Evolutionary conservation across 768 basidiomycete genomes (phyloP), one percentile per base, ranked within the genome.

Genomic region (Tulasnella sp.): DNA sequence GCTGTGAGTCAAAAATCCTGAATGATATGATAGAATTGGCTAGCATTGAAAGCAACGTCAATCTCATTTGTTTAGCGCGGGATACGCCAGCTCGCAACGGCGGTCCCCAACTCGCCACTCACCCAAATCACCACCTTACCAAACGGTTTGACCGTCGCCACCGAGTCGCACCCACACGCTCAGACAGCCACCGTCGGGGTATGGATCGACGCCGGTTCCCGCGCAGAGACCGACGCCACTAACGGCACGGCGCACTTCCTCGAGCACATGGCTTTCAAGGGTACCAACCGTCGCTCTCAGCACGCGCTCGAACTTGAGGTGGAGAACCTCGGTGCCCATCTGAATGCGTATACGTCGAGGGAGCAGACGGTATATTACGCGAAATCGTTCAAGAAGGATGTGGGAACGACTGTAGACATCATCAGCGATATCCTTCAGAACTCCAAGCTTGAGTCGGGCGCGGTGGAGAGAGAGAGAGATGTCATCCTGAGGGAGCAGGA

Each of bases 281-380:
- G 96, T 58, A 99, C 94, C 60, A 80, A 80, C 68, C 80, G 82
- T 64, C 85, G 96, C 61, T 79, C 81, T 34, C 94, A 98, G 72
- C 86, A 91, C 65, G 78, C 81, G 17, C 82, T 99, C 50, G 96
- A 98, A 73, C 80, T 97, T 59, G 92, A 97, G 72, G 94, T 98
- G 22, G 96, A 99, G 76, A 93, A 96, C 74, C 78, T 98, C 59
- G 96, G 96, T 64, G 91, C 93, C 17, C 92, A 97, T 71, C 75
- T 99, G 59, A 98, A 98, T 70, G 94, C 96, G 50, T 98, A 97
- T 75, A 99, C 96, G 8, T 96, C 93, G 24, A 82, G 96, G 62
- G 96, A 99, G 75, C 94, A 98, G 74, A 99, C 96, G 21, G 93
- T 97, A 58, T 99, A 97, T 78, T 97, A 97, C 69, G 94, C 94